Evolutionary conservation across 257 asterid genomes (phyloP).

Genomic region (Ligustrum vulgare): DNA sequence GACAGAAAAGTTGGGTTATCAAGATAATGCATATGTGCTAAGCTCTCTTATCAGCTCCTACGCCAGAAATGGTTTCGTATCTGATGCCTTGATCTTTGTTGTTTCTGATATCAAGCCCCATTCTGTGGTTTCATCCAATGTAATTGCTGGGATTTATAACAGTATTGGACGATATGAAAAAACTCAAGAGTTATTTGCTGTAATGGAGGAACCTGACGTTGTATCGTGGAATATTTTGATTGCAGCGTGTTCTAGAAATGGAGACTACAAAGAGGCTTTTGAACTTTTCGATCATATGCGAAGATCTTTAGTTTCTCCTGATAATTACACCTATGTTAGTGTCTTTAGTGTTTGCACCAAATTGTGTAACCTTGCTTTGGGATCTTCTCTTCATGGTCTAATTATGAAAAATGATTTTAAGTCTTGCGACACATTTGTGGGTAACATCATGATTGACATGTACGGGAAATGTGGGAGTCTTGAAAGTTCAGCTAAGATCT

Average conservation of each 20-base stretch:
- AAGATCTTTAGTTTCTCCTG: slow-evolving; percentile 46
- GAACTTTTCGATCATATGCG: slow-evolving; percentile 76
- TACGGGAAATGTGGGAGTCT: slow-evolving; percentile 81
- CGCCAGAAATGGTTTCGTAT: slow-evolving; percentile 48
- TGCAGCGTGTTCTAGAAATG: slow-evolving; percentile 83
- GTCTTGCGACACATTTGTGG: slow-evolving; percentile 58
- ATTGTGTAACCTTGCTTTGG: slow-evolving; percentile 66
- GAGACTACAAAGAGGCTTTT: slow-evolving; percentile 65
- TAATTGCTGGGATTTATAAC: slow-evolving; percentile 67
- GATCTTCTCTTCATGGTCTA: slow-evolving; percentile 74
- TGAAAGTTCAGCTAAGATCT: slow-evolving; percentile 54
- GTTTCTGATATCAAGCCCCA: slow-evolving; percentile 28
- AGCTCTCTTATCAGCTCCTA: slow-evolving; percentile 69
- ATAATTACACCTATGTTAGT: slow-evolving; percentile 75
- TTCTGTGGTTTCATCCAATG: slow-evolving; percentile 54
- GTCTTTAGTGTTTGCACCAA: slow-evolving; percentile 68
- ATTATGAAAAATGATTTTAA: slow-evolving; percentile 43
- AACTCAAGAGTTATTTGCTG: slow-evolving; percentile 74
- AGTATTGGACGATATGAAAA: slow-evolving; percentile 56
- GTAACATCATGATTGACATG: slow-evolving; percentile 78
- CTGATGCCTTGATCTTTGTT: slow-evolving; percentile 54
- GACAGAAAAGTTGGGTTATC: slow-evolving; percentile 59
- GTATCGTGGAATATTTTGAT: slow-evolving; percentile 83
- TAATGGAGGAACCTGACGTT: slow-evolving; percentile 66
- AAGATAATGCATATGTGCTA: slow-evolving; percentile 47